Evolutionary conservation across 1,139 yeast genomes (phyloP), one percentile per base, ranked within the genome.

Genomic region (Magnusiomyces paraingens): DNA sequence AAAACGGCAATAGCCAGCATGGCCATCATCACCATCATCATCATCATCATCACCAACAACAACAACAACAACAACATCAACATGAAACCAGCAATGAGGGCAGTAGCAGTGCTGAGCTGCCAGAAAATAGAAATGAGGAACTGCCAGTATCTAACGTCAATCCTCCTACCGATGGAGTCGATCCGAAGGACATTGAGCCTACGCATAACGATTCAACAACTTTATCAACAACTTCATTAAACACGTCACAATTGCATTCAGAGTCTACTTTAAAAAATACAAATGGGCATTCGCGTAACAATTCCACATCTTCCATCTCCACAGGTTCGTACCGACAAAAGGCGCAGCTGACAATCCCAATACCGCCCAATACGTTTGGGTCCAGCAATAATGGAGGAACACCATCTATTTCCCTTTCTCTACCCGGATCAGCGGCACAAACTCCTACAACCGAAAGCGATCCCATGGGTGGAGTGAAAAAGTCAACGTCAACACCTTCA

Each of bases 141-240:
- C 29, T 11, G n/a, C n/a, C 46, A 12, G 18, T 21, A 17, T 32
- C 46, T 2, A n/a, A 17, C n/a, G 38, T 14, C 6, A 15, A 17
- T 45, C 40, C 54, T 8, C 36, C 44, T 10, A 40, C 41, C 26
- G 42, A 51, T 15, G 41, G 32, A 3, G 26, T 36, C 8, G 32
- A 15, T 18, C n/a, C 52, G 43, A 6, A 47, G 4, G 42, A 26
- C 4, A 8, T 5, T 26, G 32, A 26, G 32, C 8, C 32, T 3
- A 12, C 47, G n/a, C 22, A 32, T 14, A 41, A 22, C 17, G 43
- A 40, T 10, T 35, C 49, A 6, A 35, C 42, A 2, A 32, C 26
- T 14, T 35, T 42, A n/a, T 47, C 49, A 20, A 21, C 32, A 5
- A 26, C 32, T 26, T 26, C 32, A 26, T 26, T 26, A 26, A 26